Evolutionary conservation across 352 stramenopile species (phyloP).

Genomic region (Globisporangium rhizosaccharum): DNA sequence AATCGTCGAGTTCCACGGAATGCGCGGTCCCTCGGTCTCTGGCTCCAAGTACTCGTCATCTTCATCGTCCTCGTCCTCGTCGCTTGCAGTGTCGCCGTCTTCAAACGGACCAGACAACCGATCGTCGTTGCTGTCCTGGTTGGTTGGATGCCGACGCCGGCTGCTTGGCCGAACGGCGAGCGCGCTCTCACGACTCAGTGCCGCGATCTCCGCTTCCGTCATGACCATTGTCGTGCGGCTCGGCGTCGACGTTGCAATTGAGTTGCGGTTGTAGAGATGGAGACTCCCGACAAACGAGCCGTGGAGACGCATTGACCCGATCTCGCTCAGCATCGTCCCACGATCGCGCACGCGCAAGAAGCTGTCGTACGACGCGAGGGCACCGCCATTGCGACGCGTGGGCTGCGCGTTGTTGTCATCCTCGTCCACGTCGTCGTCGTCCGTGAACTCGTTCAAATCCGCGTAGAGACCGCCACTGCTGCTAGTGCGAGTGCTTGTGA

Average conservation of each 20-base stretch:
- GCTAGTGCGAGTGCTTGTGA: neutral
- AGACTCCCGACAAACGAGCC: slow-evolving; percentile 17
- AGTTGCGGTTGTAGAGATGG: slow-evolving; percentile 18
- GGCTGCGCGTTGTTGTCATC: slow-evolving; percentile 15
- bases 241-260: slow-evolving; percentile 15
- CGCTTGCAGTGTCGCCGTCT: slow-evolving; percentile 16
- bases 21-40: slow-evolving; percentile 30
- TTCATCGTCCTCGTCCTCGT: neutral
- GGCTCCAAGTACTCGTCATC: slow-evolving; percentile 29
- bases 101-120: slow-evolving; percentile 20
- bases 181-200: slow-evolving; percentile 5
- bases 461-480: neutral
- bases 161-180: neutral
- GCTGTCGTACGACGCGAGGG: slow-evolving; percentile 17
- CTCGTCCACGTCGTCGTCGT: slow-evolving; percentile 4
- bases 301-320: slow-evolving; percentile 7
- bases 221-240: slow-evolving; percentile 15
- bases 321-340: slow-evolving; percentile 24
- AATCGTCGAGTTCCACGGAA: slow-evolving; percentile 37
- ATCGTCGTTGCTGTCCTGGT: neutral
- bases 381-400: neutral
- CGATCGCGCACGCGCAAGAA: slow-evolving; percentile 25
- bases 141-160: neutral
- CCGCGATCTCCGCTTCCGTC: slow-evolving; percentile 11
- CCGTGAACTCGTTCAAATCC: neutral